Base-by-base conservation (phyloP, 1,139 yeast genomes). In the Petasospora rhodanensis region DNA sequence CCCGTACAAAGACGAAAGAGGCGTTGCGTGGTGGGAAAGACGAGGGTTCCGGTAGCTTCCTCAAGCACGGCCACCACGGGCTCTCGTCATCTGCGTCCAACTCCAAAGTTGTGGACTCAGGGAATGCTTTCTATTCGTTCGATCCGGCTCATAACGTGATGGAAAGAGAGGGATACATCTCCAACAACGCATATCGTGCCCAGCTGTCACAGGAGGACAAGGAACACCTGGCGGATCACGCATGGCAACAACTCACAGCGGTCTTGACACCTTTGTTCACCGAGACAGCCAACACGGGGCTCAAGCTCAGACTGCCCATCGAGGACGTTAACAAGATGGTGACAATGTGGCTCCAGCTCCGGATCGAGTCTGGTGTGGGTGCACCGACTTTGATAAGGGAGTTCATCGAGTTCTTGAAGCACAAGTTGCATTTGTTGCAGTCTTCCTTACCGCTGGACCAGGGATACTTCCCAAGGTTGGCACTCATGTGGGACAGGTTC, bases 281-380 rank as follows among this genome's bases (percentile, higher is more conserved):
- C 7, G 22, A 30, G 6, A 11, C 35, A 4, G 15, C 17, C 11
- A 3, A 25, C 5, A 14, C 17, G 11, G 32, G 38, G 6, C 23
- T 45, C 6, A 43, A 37, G 22, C 47, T 73, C 22, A 57, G 68
- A 14, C 66, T 68, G 0, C 77, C 81, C 0, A 66, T 76, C 6
- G 83, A 76, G 41, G 80, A 76, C 47, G 55, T 72, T 26, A 75
- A 73, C 47, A 66, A 64, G 28, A 56, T 74, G 30, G 67, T 75
- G 2, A 56, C 63, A 16, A 54, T 70, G 38, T 75, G 71, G 51
- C 43, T 73, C 18, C 62, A 61, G 14, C 56, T 70, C 6, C 56
- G 70, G 32, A 51, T 66, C 8, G 62, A 61, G 34, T 61, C 58
- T 18, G 61, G 62, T n/a, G 63, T 59, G 6, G 45, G 58, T 1